Conservation (phyloP, 164 flowering plant genomes). For the Stephania cephalantha region DNA sequence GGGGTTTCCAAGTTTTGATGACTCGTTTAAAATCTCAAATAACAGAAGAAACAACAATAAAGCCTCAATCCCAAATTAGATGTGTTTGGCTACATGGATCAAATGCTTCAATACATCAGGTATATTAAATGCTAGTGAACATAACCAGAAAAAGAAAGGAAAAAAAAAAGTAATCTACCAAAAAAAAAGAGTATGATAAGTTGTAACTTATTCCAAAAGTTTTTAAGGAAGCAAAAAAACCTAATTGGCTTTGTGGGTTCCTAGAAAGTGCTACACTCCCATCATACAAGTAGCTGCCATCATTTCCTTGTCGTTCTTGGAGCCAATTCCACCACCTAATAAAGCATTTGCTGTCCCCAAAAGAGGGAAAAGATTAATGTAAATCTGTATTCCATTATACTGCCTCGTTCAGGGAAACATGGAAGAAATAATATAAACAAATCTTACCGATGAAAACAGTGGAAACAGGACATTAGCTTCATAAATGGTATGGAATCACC, state of each 20-base stretch:
- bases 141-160: no score
- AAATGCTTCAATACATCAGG: no score
- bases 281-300: constrained; percentile 14
- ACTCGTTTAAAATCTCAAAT: no score
- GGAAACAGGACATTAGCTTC: constrained; percentile 99
- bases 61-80: no score
- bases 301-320: constrained; percentile 35
- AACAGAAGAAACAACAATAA: no score
- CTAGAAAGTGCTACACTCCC: constrained; percentile 14
- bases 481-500: constrained; percentile 50
- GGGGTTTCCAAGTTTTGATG: no score
- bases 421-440: background rate
- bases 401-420: background rate
- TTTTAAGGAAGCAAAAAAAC: constrained; percentile 15
- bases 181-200: no score
- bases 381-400: background rate
- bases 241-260: constrained; percentile 21
- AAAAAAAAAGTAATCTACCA: no score
- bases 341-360: constrained; percentile 71
- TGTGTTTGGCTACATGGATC: no score
- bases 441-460: constrained; percentile 83
- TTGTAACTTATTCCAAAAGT: no score
- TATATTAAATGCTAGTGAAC: no score
- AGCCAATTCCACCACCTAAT: constrained; percentile 91
- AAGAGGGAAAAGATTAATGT: constrained; percentile 2